Percentiles rank a stretch among this genome's conserved stretches.
phyloP scores from a whole-genome alignment of 2,329 filamentous ascomycete genomes.

The Epichloe sp. region DNA sequence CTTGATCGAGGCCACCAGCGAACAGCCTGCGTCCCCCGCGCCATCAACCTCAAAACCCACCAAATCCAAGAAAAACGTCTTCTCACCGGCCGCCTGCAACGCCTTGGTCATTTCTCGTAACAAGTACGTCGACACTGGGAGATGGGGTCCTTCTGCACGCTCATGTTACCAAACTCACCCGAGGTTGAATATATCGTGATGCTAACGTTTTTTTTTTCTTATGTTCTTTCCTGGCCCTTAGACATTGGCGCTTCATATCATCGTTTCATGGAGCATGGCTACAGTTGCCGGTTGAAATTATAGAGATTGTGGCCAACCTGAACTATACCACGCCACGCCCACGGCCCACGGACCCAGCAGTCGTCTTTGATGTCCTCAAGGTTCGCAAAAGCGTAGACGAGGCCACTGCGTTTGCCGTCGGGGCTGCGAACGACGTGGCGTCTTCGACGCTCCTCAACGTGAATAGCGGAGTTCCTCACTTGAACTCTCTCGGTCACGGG shows the following conservation, averaged over 20 bases:
- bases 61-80: neutral
- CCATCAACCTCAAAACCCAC: neutral
- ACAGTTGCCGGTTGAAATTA: conserved; percentile 62
- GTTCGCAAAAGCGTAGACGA: conserved; percentile 70
- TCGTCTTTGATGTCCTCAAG: conserved; percentile 76
- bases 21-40: neutral
- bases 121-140: neutral
- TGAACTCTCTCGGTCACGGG: conserved; percentile 26
- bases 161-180: no score
- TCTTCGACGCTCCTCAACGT: conserved; percentile 48
- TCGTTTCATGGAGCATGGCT: conserved; percentile 77
- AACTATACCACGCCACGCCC: conserved; percentile 69
- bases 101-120: neutral
- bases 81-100: neutral
- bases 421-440: conserved; percentile 60
- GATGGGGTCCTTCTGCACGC: no score
- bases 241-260: conserved; percentile 77
- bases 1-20: neutral
- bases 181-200: neutral
- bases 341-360: conserved; percentile 62
- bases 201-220: neutral
- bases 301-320: conserved; percentile 65
- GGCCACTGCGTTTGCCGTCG: conserved; percentile 63
- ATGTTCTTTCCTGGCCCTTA: conserved; percentile 19
- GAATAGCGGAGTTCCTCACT: conserved; percentile 23